Percentiles rank a stretch among this genome's conserved stretches.
Evolutionary conservation across 805 yeast species (phyloP).

Genomic region (Barnettozyma siamensis): DNA sequence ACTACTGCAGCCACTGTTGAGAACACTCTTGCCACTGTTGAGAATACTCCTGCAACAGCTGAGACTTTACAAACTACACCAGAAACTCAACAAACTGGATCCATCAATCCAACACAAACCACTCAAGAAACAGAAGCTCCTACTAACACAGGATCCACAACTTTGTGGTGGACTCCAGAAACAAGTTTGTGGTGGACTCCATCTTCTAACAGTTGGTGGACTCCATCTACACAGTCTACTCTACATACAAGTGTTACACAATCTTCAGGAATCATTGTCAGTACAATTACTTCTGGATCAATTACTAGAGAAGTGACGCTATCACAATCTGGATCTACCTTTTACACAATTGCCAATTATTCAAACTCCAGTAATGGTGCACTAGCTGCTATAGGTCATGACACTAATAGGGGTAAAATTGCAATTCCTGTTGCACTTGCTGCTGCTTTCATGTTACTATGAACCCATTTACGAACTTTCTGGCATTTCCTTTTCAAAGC

Average conservation of each 20-base stretch:
- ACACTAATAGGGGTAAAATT: not conserved
- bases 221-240: not conserved
- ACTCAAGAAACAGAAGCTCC: not conserved
- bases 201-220: conserved; percentile 1
- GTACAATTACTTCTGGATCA: conserved; percentile 5
- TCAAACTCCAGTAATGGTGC: conserved; percentile 4
- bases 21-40: not conserved
- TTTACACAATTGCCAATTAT: not conserved
- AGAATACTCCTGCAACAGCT: not conserved
- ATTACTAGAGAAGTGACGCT: conserved; percentile 2
- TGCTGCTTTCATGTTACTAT: conserved; percentile 49
- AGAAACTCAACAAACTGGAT: no score
- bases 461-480: conserved; percentile 31
- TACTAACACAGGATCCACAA: conserved; percentile 4
- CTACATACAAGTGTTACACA: not conserved
- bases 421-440: conserved; percentile 3
- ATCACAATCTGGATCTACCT: not conserved
- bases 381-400: not conserved
- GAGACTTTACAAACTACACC: not conserved
- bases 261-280: not conserved
- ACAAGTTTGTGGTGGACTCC: conserved; percentile 14
- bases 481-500: no score
- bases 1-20: not conserved
- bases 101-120: not conserved
- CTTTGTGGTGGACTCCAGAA: conserved; percentile 12